phyloP scores from a whole-genome alignment of 345 rosid species.

The Kernera saxatilis region DNA sequence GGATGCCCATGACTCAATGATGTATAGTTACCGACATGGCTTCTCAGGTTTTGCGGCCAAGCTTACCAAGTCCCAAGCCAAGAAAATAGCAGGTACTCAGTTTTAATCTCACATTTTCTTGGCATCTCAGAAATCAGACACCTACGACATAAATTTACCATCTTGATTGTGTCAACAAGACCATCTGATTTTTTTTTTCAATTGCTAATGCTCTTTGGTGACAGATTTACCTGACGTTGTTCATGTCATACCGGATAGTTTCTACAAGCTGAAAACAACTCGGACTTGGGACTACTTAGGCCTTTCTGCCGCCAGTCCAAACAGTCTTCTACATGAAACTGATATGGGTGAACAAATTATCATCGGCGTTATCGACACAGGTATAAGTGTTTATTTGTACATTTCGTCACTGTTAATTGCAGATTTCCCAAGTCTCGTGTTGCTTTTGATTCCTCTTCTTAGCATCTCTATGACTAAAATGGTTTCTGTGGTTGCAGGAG shows the following conservation, averaged over 20 bases:
- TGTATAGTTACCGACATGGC: conserved; percentile 41
- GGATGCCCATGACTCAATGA: conserved; percentile 37
- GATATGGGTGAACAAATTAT: conserved; percentile 30
- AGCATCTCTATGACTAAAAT: background rate
- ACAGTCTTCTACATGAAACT: conserved; percentile 19
- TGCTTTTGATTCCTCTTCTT: background rate
- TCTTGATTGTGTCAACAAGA: background rate
- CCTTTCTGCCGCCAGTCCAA: conserved; percentile 25
- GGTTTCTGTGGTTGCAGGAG: background rate
- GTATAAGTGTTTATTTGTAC: conserved; percentile 6
- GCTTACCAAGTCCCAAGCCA: conserved; percentile 40
- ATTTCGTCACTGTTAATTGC: too few species aligned
- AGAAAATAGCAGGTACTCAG: conserved; percentile 33
- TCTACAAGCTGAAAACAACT: conserved; percentile 38
- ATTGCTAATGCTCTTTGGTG: background rate
- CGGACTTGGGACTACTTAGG: conserved; percentile 47
- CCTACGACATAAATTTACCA: background rate
- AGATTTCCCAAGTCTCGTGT: background rate
- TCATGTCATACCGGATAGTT: conserved; percentile 34
- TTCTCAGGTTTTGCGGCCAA: conserved; percentile 53
- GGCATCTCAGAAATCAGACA: background rate
- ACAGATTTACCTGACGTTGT: conserved; percentile 42
- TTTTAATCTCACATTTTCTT: background rate
- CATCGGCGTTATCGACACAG: conserved; percentile 31
- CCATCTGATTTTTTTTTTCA: background rate